phyloP scores from a whole-genome alignment of 345 rosid genomes.

The Adansonia digitata region DNA sequence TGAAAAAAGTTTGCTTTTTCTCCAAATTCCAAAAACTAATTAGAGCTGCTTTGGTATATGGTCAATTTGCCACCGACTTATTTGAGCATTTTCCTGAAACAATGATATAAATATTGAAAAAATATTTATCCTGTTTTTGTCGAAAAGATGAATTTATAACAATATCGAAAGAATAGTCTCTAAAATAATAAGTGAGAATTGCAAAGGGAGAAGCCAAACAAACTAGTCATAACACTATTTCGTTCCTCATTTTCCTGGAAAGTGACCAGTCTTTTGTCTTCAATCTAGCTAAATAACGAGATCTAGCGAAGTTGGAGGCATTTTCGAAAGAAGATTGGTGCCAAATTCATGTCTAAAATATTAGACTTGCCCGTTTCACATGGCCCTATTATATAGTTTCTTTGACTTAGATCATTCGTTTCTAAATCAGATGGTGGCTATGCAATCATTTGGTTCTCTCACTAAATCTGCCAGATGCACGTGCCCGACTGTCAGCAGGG shows the following conservation, averaged over 20 bases:
- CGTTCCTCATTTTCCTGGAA: constrained; percentile 19
- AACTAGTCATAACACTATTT: not conserved
- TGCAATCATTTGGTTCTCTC: constrained; percentile 22
- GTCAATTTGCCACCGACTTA: too few species aligned
- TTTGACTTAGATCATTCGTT: not conserved
- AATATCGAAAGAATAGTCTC: not conserved
- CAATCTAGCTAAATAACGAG: constrained; percentile 8
- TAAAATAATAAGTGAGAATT: constrained; percentile 3
- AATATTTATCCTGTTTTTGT: constrained; percentile 3
- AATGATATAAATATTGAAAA: too few species aligned
- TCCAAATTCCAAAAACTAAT: too few species aligned
- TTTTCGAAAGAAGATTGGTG: not conserved
- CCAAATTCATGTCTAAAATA: not conserved
- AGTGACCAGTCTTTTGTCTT: not conserved
- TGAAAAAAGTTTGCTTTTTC: too few species aligned
- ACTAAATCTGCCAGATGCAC: constrained; percentile 49
- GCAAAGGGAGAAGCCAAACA: constrained; percentile 12
- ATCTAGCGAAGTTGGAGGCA: not conserved
- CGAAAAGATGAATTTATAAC: too few species aligned
- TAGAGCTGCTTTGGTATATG: not conserved
- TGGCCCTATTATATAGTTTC: not conserved
- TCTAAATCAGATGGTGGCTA: not conserved
- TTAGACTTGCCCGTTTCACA: not conserved
- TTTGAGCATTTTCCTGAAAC: too few species aligned
- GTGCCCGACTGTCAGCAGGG: constrained; percentile 47